A percentile compares a stretch with the other conserved stretches of the same genome.
These are phyloP conservation scores for Bipolaris victoriae DNA, from an alignment of 2,329 filamentous ascomycete species.

Conservation along the genomic window DNA sequence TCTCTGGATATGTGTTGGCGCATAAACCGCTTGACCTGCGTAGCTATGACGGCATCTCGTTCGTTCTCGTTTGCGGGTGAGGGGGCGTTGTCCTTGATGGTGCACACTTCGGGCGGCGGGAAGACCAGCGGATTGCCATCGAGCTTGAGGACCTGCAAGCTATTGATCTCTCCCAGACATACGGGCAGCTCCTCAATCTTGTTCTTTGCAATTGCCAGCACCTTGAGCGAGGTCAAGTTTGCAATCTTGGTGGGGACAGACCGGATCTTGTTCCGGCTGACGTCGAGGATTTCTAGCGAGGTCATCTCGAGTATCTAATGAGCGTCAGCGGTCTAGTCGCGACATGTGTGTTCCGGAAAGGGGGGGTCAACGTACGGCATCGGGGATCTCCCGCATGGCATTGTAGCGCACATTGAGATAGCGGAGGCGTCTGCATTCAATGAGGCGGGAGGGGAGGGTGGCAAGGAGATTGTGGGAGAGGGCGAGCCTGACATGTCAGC, in stretches of 20 bases:
- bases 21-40: constrained; percentile 66
- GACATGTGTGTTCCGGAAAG: neutral
- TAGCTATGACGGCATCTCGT: constrained; percentile 65
- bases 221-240: constrained; percentile 83
- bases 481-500: constrained; percentile 64
- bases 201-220: constrained; percentile 86
- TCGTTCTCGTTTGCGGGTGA: constrained; percentile 63
- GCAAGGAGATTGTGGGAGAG: constrained; percentile 80
- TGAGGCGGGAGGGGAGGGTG: constrained; percentile 72
- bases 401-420: constrained; percentile 84
- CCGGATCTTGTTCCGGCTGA: constrained; percentile 85
- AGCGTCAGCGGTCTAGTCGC: constrained; percentile 15
- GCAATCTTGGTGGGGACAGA: constrained; percentile 78
- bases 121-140: constrained; percentile 86
- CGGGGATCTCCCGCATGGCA: constrained; percentile 70
- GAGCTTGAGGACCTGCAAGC: constrained; percentile 85
- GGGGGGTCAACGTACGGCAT: constrained; percentile 58
- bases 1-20: constrained; percentile 50
- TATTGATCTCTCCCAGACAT: constrained; percentile 87
- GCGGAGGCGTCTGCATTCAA: constrained; percentile 76
- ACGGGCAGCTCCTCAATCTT: constrained; percentile 82
- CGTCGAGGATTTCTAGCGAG: constrained; percentile 88
- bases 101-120: constrained; percentile 62
- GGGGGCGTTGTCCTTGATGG: constrained; percentile 49
- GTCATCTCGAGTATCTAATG: constrained; percentile 82